phyloP scores from a whole-genome alignment of 2,329 filamentous ascomycete species.

The Penicillium polonicum region DNA sequence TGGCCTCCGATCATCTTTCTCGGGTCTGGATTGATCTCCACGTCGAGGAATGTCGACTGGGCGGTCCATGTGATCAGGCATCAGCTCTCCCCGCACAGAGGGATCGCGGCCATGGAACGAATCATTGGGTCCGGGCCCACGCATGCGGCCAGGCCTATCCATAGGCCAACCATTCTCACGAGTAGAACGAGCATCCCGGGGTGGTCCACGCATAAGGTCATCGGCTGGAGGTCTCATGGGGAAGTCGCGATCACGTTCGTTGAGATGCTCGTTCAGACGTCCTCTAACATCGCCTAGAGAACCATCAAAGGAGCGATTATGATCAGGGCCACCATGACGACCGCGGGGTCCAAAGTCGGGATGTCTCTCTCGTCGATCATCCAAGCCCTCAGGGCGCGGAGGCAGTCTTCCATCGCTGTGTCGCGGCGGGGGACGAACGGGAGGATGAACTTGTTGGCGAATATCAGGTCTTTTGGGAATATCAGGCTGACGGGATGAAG shows the following conservation, averaged over 20 bases:
- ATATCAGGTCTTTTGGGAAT: constrained; percentile 42
- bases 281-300: constrained; percentile 32
- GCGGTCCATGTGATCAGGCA: constrained; percentile 35
- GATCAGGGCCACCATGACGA: constrained; percentile 40
- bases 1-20: constrained; percentile 36
- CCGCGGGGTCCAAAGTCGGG: constrained; percentile 37
- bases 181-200: constrained; percentile 35
- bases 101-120: constrained; percentile 29
- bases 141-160: constrained; percentile 37
- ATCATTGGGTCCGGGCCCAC: constrained; percentile 30
- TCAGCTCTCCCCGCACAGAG: constrained; percentile 37
- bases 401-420: constrained; percentile 40
- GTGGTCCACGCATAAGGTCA: constrained; percentile 40
- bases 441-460: constrained; percentile 38
- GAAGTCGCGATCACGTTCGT: constrained; percentile 39
- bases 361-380: constrained; percentile 42
- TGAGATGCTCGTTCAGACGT: constrained; percentile 34
- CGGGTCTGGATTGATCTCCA: constrained; percentile 28
- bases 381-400: constrained; percentile 40
- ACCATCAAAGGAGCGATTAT: constrained; percentile 38
- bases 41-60: constrained; percentile 31
- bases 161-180: constrained; percentile 39
- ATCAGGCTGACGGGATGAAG: constrained; percentile 31
- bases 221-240: constrained; percentile 35
- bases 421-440: constrained; percentile 36